Evolutionary conservation across 768 basidiomycete species (phyloP).

Genomic region (Pisolithus tinctorius): DNA sequence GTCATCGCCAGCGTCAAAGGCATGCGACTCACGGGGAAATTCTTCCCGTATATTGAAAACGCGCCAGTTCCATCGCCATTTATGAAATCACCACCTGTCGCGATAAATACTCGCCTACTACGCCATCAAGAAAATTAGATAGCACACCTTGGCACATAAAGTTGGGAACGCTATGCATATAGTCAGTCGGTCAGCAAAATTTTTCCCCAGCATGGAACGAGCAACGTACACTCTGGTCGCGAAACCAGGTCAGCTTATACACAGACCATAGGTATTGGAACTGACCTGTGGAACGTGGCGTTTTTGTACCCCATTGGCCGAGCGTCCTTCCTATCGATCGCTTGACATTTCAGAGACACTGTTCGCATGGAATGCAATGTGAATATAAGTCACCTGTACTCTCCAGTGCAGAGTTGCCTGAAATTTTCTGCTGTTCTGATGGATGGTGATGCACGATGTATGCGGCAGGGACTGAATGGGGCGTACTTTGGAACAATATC

Average conservation of each 20-base stretch:
- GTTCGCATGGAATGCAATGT: neutral
- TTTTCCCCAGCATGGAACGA: conserved; percentile 1
- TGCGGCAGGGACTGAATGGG: neutral
- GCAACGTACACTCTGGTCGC: conserved; percentile 58
- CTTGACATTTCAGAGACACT: conserved; percentile 10
- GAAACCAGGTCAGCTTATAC: conserved; percentile 2
- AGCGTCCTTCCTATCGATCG: conserved; percentile 40
- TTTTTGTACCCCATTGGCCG: conserved; percentile 88
- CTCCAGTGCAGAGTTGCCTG: conserved; percentile 95
- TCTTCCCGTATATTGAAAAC: conserved; percentile 95
- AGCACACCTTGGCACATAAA: conserved; percentile 90
- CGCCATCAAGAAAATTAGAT: neutral
- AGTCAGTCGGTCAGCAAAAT: conserved; percentile 9
- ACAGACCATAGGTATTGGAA: neutral
- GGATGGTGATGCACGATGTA: conserved; percentile 2
- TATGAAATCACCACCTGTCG: conserved; percentile 83
- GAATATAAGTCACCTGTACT: conserved; percentile 59
- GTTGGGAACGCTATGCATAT: conserved; percentile 57
- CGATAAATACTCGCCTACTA: neutral
- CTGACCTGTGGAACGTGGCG: conserved; percentile 87
- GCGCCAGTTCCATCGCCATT: conserved; percentile 94
- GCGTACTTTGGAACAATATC: conserved; percentile 92
- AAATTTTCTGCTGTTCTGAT: conserved; percentile 95
- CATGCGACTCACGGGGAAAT: conserved; percentile 63
- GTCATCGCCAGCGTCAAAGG: neutral